Evolutionary conservation across 164 flowering plant genomes (phyloP).

Genomic region (Stephania yunnanensis): DNA sequence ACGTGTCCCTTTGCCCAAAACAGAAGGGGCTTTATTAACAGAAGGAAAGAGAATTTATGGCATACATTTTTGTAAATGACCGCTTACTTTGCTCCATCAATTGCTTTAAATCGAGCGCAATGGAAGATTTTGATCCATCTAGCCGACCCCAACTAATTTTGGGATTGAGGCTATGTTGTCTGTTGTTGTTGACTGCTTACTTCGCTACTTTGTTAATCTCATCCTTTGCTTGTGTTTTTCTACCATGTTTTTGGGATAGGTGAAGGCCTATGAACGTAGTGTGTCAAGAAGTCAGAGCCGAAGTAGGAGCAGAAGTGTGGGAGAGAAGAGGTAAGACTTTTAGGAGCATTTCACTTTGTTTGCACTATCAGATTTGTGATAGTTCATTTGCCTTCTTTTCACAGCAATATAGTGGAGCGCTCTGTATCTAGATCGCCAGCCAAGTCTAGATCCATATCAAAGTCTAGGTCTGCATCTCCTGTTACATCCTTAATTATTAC

Average conservation of each 20-base stretch:
- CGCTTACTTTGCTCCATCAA: too few relatives aligned
- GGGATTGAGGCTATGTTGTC: too few relatives aligned
- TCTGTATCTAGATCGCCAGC: conserved; percentile 55
- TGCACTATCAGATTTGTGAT: neutral
- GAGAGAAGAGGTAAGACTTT: conserved; percentile 23
- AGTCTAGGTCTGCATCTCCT: conserved; percentile 56
- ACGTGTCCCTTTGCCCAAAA: too few relatives aligned
- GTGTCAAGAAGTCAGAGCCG: conserved; percentile 55
- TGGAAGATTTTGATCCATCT: too few relatives aligned
- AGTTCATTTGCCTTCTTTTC: conserved; percentile 5
- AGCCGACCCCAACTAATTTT: too few relatives aligned
- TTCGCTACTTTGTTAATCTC: neutral
- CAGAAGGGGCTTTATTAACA: too few relatives aligned
- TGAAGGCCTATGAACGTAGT: conserved; percentile 52
- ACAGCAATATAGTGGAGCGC: conserved; percentile 53
- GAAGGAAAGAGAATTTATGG: too few relatives aligned
- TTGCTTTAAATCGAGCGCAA: too few relatives aligned
- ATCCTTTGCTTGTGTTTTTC: neutral
- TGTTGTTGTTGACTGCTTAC: too few relatives aligned
- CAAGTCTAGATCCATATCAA: conserved; percentile 28
- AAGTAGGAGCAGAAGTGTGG: conserved; percentile 27
- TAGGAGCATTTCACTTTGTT: neutral
- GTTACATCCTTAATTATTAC: conserved; percentile 33
- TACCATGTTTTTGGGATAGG: conserved; percentile 31
- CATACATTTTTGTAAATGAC: too few relatives aligned